Evolutionary conservation across 805 yeast species (phyloP).

Genomic region (Huiozyma naganishii): DNA sequence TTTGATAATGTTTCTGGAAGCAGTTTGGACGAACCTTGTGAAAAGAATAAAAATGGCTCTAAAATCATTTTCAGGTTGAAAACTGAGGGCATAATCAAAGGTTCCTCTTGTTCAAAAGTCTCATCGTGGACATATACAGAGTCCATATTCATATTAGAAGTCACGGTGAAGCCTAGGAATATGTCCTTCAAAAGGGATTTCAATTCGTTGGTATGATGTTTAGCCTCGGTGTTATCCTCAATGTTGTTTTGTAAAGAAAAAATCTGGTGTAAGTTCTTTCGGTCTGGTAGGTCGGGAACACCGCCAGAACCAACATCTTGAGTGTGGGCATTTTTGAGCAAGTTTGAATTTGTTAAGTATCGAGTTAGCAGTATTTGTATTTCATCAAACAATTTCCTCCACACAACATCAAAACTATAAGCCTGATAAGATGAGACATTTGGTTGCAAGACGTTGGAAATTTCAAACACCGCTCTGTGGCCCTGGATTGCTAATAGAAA

Average conservation of each 20-base stretch:
- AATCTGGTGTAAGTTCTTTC: slow-evolving; percentile 6
- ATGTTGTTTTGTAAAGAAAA: slow-evolving; percentile 22
- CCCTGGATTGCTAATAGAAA: slow-evolving; percentile 54
- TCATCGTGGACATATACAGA: slow-evolving; percentile 51
- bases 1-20: slow-evolving; percentile 23
- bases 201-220: slow-evolving; percentile 32
- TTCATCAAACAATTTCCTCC: slow-evolving; percentile 33
- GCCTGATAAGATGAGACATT: slow-evolving; percentile 13
- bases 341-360: slow-evolving; percentile 12
- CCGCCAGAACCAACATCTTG: slow-evolving; percentile 1
- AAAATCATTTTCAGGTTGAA: slow-evolving; percentile 72
- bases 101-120: slow-evolving; percentile 46
- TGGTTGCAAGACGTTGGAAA: slow-evolving; percentile 30
- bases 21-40: slow-evolving; percentile 43
- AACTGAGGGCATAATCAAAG: slow-evolving; percentile 57
- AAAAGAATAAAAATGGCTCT: slow-evolving; percentile 61
- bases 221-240: slow-evolving; percentile 15
- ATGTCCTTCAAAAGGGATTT: slow-evolving; percentile 42
- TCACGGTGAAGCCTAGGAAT: slow-evolving; percentile 55
- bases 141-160: slow-evolving; percentile 26
- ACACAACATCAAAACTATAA: slow-evolving; percentile 33
- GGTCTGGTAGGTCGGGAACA: slow-evolving; percentile 6
- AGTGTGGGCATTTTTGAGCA: slow-evolving; percentile 2
- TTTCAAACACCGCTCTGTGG: slow-evolving; percentile 55
- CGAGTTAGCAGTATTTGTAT: slow-evolving; percentile 13